These are phyloP conservation scores for Alternaria triticimaculans DNA, from an alignment of 2,329 filamentous ascomycete genomes.

Conservation along the genomic window DNA sequence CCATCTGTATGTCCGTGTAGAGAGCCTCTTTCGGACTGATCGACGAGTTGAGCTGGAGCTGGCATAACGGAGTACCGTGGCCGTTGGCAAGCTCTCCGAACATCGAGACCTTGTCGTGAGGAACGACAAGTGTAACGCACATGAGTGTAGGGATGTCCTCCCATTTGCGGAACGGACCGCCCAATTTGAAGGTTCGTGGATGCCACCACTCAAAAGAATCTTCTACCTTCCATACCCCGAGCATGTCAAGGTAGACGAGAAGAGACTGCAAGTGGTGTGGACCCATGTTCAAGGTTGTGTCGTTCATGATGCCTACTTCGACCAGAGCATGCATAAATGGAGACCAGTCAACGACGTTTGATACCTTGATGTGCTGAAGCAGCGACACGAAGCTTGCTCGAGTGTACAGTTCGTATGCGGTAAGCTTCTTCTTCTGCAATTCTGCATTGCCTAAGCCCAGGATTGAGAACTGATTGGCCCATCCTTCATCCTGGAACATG, in stretches of 20 bases:
- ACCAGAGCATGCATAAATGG: conserved; percentile 3
- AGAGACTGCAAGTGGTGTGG: conserved; percentile 18
- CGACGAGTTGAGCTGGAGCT: conserved; percentile 13
- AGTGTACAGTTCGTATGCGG: conserved; percentile 17
- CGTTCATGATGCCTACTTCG: conserved; percentile 1
- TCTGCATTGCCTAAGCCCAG: background rate
- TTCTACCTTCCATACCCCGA: conserved; percentile 4
- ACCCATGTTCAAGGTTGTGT: conserved; percentile 14
- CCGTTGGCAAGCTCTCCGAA: conserved; percentile 5
- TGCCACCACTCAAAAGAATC: background rate
- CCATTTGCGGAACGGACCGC: conserved; percentile 18
- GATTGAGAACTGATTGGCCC: background rate
- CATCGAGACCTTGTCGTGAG: conserved; percentile 4
- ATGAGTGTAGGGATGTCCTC: conserved; percentile 17
- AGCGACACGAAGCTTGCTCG: conserved; percentile 17
- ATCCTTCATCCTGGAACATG: conserved; percentile 22
- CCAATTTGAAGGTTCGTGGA: background rate
- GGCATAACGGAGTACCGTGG: conserved; percentile 11
- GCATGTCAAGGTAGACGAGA: conserved; percentile 13
- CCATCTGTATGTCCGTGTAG: conserved; percentile 19
- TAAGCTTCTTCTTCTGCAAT: conserved; percentile 20
- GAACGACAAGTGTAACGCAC: conserved; percentile 23
- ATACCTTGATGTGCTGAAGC: conserved; percentile 9
- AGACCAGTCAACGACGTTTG: conserved; percentile 2
- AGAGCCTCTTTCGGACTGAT: background rate